A percentile compares a stretch with the other conserved stretches of the same genome.
phyloP scores from a whole-genome alignment of 352 stramenopile species.

The Phytophthora crassamura region DNA sequence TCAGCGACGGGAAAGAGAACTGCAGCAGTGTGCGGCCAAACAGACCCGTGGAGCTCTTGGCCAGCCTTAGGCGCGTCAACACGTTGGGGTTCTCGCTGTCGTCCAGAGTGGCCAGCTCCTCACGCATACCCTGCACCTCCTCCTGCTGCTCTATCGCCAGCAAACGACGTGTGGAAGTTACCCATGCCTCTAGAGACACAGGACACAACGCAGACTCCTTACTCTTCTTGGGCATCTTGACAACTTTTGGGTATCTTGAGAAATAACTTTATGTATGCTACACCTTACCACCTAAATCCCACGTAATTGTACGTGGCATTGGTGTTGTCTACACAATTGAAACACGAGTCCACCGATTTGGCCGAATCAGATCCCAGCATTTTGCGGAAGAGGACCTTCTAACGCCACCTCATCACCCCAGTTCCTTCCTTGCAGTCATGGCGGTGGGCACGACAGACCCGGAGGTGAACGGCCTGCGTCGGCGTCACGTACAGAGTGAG shows the following conservation, averaged over 20 bases:
- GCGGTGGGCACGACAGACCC: slow-evolving; percentile 23
- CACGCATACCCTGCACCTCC: slow-evolving; percentile 59
- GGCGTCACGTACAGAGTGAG: slow-evolving; percentile 42
- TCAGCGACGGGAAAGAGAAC: slow-evolving; percentile 53
- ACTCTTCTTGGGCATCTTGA: slow-evolving; percentile 29
- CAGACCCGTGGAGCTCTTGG: slow-evolving; percentile 56
- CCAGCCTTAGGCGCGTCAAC: slow-evolving; percentile 54
- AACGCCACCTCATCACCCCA: slow-evolving; percentile 12
- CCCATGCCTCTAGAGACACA: slow-evolving; percentile 63
- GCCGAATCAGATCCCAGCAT: slow-evolving; percentile 13
- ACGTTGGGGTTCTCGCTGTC: slow-evolving; percentile 77
- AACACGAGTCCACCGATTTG: neutral
- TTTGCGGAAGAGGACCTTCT: slow-evolving; percentile 11
- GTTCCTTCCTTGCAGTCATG: slow-evolving; percentile 10
- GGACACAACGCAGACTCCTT: slow-evolving; percentile 7
- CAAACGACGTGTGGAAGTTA: slow-evolving; percentile 50
- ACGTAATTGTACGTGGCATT: too few species aligned
- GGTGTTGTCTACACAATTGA: neutral
- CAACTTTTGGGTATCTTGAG: neutral
- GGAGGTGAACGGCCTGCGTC: slow-evolving; percentile 35
- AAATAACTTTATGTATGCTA: slow-evolving; percentile 1
- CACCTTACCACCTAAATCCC: too few species aligned
- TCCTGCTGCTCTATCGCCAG: slow-evolving; percentile 71
- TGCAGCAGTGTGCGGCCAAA: slow-evolving; percentile 74
- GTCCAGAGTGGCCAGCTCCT: slow-evolving; percentile 60